Conservation (phyloP, 73 alveolate species). For the Blepharisma stoltei region DNA sequence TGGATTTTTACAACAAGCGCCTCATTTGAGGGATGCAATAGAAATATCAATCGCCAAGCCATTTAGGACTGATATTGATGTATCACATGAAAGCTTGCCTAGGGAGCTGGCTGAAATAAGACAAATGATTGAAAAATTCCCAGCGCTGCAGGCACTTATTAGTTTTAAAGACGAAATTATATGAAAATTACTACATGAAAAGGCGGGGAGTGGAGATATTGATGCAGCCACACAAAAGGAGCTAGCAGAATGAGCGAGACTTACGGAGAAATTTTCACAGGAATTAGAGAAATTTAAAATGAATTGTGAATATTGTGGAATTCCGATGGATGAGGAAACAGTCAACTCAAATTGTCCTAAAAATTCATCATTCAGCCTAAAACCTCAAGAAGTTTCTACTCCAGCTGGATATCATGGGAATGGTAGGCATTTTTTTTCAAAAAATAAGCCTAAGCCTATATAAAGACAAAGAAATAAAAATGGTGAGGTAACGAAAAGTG, state of each 20-base stretch:
- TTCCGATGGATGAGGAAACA: neutral
- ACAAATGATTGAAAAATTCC: constrained; percentile 54
- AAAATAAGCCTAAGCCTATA: neutral
- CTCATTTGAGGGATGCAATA: constrained; percentile 7
- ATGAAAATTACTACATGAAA: constrained; percentile 46
- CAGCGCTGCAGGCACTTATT: constrained; percentile 64
- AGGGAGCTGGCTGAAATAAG: constrained; percentile 54
- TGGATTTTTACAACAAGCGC: neutral
- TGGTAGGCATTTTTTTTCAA: neutral
- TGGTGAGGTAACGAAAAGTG: no score
- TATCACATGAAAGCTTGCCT: constrained; percentile 68
- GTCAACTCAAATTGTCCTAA: constrained; percentile 31
- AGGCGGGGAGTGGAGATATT: constrained; percentile 66
- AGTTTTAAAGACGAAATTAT: constrained; percentile 64
- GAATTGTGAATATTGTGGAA: constrained; percentile 27
- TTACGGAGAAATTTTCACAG: constrained; percentile 69
- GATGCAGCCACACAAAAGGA: constrained; percentile 75
- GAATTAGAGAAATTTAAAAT: constrained; percentile 67
- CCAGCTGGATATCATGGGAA: neutral
- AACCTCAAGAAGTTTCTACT: no score
- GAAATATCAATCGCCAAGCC: constrained; percentile 26
- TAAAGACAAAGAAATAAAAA: no score
- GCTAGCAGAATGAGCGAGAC: constrained; percentile 65
- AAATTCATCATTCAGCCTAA: neutral
- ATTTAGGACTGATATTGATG: constrained; percentile 3